Conservation (phyloP, 257 asterid species). For the Nicotiana knightiana region DNA sequence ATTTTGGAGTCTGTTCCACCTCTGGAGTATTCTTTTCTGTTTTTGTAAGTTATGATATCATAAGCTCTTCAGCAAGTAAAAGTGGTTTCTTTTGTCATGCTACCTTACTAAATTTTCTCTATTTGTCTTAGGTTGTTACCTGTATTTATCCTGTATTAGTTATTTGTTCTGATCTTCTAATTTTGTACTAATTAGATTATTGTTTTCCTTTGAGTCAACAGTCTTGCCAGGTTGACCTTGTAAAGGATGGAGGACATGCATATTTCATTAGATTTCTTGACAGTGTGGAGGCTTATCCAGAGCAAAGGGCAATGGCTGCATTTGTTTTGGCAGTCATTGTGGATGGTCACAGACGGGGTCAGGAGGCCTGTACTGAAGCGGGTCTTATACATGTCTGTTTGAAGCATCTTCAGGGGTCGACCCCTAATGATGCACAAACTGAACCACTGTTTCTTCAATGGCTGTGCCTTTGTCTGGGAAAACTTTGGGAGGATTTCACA, state of each 20-base stretch:
- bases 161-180: background rate
- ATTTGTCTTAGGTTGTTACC: background rate
- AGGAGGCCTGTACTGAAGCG: slow-evolving; percentile 88
- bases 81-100: background rate
- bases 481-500: slow-evolving; percentile 85
- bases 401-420: slow-evolving; percentile 77
- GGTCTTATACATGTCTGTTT: slow-evolving; percentile 71
- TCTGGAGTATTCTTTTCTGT: background rate
- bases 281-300: slow-evolving; percentile 93
- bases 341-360: slow-evolving; percentile 93
- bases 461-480: slow-evolving; percentile 96
- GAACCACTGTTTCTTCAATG: slow-evolving; percentile 96
- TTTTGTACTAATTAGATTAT: background rate
- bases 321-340: slow-evolving; percentile 96
- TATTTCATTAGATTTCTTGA: slow-evolving; percentile 93
- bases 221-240: slow-evolving; percentile 99
- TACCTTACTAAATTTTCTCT: background rate
- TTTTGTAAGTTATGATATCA: background rate
- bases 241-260: slow-evolving; percentile 90
- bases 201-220: slow-evolving; percentile 26
- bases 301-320: slow-evolving; percentile 99
- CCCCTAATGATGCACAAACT: slow-evolving; percentile 71
- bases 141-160: background rate
- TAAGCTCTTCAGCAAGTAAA: background rate
- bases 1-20: background rate